Evolutionary conservation across 23 red algal species (phyloP).

Genomic region (Gracilariopsis chorda): DNA sequence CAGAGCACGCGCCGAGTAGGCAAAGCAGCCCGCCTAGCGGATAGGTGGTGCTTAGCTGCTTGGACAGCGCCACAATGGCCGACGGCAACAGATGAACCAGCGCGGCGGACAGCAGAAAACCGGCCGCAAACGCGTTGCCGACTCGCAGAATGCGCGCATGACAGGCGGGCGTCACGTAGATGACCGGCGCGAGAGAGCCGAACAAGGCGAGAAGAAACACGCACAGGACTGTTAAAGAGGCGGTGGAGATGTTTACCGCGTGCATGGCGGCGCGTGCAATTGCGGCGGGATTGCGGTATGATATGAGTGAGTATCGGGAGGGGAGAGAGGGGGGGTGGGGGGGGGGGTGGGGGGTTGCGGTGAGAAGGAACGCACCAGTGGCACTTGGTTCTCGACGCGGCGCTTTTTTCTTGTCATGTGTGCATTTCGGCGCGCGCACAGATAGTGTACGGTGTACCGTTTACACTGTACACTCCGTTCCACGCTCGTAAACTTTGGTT

Average conservation of each 20-base stretch:
- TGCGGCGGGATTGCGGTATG: too few relatives aligned
- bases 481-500: too few relatives aligned
- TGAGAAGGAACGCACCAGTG: background rate
- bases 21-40: background rate
- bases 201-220: background rate
- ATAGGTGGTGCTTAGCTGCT: background rate
- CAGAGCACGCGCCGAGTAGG: background rate
- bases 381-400: too few relatives aligned
- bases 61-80: background rate
- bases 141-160: background rate
- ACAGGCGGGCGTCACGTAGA: background rate
- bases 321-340: background rate
- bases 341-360: background rate
- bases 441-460: too few relatives aligned
- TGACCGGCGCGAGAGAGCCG: background rate
- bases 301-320: too few relatives aligned
- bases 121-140: slow-evolving; percentile 20
- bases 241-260: background rate
- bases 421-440: too few relatives aligned
- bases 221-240: background rate
- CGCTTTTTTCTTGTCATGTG: too few relatives aligned
- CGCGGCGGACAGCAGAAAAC: slow-evolving; percentile 4
- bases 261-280: background rate
- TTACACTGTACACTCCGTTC: too few relatives aligned
- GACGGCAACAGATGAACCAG: background rate